Evolutionary conservation across 2,329 filamentous ascomycete species (phyloP).

Genomic region (Pezicula radicicola): DNA sequence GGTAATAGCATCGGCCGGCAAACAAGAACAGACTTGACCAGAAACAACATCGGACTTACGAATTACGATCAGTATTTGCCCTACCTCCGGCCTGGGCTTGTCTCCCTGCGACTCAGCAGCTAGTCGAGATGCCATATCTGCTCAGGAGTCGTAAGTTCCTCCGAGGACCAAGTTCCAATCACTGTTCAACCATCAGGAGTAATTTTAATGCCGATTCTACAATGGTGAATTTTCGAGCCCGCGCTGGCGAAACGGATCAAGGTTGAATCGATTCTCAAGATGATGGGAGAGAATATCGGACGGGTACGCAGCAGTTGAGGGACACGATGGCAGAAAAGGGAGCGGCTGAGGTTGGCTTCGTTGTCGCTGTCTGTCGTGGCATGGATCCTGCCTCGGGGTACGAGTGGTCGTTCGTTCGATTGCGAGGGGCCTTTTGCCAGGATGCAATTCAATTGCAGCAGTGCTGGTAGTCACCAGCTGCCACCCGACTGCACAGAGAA

Average conservation of each 20-base stretch:
- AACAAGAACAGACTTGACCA: not conserved
- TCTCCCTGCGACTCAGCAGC: slow-evolving; percentile 33
- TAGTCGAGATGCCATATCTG: slow-evolving; percentile 37
- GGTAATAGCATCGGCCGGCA: not conserved
- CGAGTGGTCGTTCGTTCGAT: no score
- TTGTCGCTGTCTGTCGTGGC: not conserved
- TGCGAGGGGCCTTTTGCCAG: no score
- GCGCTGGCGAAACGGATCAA: not conserved
- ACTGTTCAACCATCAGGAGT: slow-evolving; percentile 20
- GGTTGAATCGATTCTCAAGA: not conserved
- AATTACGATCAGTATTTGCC: slow-evolving; percentile 68
- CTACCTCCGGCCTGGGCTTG: slow-evolving; percentile 49
- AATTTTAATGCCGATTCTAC: not conserved
- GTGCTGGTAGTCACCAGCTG: no score
- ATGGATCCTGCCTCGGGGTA: no score
- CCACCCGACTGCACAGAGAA: no score
- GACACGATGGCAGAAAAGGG: not conserved
- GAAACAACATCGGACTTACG: slow-evolving; percentile 50
- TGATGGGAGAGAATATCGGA: not conserved
- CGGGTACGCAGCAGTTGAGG: no score
- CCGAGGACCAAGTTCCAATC: slow-evolving; percentile 12
- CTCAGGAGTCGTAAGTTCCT: slow-evolving; percentile 15
- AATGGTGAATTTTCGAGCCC: not conserved
- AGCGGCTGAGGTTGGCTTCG: not conserved
- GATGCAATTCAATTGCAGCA: no score